These are phyloP conservation scores for Apocynum venetum DNA, from an alignment of 257 asterid genomes.

Conservation along the genomic window DNA sequence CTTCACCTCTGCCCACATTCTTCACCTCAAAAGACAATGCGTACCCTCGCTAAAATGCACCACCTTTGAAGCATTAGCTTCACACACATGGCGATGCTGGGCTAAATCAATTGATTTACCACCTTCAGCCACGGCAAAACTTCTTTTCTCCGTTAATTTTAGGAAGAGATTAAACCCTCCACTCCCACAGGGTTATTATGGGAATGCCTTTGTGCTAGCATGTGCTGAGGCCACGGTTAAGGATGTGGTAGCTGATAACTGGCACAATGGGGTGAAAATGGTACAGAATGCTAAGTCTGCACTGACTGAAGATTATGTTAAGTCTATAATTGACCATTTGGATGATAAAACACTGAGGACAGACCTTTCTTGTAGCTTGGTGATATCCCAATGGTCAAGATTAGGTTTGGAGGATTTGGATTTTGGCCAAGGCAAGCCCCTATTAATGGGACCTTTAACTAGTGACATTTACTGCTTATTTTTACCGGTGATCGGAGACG, in stretches of 20 bases:
- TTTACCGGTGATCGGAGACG: slow-evolving; percentile 49
- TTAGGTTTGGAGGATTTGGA: slow-evolving; percentile 75
- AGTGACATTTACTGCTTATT: slow-evolving; percentile 74
- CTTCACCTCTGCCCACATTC: slow-evolving; percentile 51
- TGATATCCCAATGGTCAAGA: slow-evolving; percentile 78
- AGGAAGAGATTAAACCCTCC: slow-evolving; percentile 29
- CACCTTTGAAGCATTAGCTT: slow-evolving; percentile 60
- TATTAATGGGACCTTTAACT: slow-evolving; percentile 66
- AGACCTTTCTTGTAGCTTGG: slow-evolving; percentile 53
- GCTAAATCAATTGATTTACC: slow-evolving; percentile 45
- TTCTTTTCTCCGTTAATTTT: slow-evolving; percentile 54
- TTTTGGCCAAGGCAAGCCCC: slow-evolving; percentile 70
- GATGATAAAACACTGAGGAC: slow-evolving; percentile 38
- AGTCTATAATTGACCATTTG: slow-evolving; percentile 48
- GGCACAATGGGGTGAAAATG: slow-evolving; percentile 43
- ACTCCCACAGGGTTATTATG: slow-evolving; percentile 62
- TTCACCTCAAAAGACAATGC: slow-evolving; percentile 56
- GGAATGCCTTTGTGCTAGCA: slow-evolving; percentile 71
- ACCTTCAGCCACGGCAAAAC: slow-evolving; percentile 36
- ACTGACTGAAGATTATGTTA: slow-evolving; percentile 35
- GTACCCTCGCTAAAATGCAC: slow-evolving; percentile 64
- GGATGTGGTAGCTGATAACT: slow-evolving; percentile 33
- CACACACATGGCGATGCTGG: slow-evolving; percentile 93
- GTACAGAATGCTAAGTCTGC: slow-evolving; percentile 59
- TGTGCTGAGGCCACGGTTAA: slow-evolving; percentile 59